phyloP scores from a whole-genome alignment of 148 eudicot genomes.

The Fallopia convolvulus region DNA sequence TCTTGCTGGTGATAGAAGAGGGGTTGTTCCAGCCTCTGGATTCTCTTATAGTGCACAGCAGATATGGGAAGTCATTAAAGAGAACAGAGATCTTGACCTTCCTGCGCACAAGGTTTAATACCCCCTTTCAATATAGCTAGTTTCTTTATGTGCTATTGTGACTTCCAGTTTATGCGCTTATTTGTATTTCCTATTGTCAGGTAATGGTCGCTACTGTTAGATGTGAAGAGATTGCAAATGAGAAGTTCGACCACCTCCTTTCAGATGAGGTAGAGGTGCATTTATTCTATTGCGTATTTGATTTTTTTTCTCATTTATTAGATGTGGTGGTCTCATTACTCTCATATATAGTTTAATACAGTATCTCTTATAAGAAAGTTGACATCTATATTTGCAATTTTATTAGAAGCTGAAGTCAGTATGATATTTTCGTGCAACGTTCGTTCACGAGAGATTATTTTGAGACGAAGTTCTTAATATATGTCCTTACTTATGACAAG shows the following conservation, averaged over 20 bases:
- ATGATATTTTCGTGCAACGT: background rate
- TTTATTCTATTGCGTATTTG: background rate
- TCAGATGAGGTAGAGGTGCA: background rate
- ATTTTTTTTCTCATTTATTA: background rate
- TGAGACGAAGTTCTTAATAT: background rate
- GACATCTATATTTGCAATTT: background rate
- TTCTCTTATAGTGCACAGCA: conserved; percentile 27
- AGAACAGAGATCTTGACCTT: conserved; percentile 26
- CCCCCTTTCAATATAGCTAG: background rate
- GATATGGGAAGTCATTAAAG: conserved; percentile 27
- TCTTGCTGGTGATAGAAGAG: conserved; percentile 13
- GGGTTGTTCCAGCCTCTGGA: conserved; percentile 10
- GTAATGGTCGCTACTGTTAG: conserved; percentile 6
- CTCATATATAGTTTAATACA: background rate
- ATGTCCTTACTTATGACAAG: background rate
- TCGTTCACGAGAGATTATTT: background rate
- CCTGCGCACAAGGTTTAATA: conserved; percentile 21
- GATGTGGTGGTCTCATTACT: background rate
- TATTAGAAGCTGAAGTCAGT: background rate
- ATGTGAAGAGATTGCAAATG: conserved; percentile 5
- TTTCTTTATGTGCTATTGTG: background rate
- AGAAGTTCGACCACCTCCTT: background rate
- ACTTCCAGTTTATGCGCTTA: background rate
- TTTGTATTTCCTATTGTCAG: background rate
- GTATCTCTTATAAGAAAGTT: too few species aligned